Percentiles rank a stretch among this genome's conserved stretches.
Conservation (phyloP, 768 basidiomycete species). For the Trametes punicea region DNA sequence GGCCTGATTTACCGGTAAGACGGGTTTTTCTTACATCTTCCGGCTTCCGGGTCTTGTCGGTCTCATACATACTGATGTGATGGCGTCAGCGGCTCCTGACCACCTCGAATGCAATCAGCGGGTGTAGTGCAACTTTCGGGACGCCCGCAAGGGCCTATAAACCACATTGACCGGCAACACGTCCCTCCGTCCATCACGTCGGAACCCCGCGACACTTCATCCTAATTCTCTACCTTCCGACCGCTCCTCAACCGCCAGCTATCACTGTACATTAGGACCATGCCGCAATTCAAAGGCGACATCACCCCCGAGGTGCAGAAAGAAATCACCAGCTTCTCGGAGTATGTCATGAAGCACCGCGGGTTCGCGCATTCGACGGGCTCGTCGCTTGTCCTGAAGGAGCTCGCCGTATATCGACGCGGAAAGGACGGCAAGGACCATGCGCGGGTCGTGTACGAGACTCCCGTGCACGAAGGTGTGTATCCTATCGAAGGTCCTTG, state of each 20-base stretch:
- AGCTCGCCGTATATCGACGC: conserved; percentile 11
- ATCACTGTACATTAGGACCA: not conserved
- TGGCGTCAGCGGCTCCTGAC: too few relatives aligned
- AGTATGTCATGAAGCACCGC: not conserved
- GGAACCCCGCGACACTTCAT: not conserved
- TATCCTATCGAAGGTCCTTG: not conserved
- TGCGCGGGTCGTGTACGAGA: conserved; percentile 12
- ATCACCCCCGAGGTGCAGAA: not conserved
- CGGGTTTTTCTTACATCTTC: too few relatives aligned
- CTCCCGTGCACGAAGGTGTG: conserved; percentile 10
- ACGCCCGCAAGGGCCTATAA: conserved; percentile 10
- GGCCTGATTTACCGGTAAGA: too few relatives aligned
- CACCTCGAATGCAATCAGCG: too few relatives aligned
- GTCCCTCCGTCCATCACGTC: not conserved
- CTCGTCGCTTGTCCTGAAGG: conserved; percentile 11
- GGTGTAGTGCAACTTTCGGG: not conserved
- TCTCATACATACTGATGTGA: too few relatives aligned
- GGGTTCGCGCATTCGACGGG: conserved; percentile 13
- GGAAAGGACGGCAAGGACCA: conserved; percentile 18
- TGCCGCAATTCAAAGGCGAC: not conserved
- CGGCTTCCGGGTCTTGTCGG: too few relatives aligned
- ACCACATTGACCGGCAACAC: not conserved
- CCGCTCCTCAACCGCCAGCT: not conserved
- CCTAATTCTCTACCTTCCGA: not conserved
- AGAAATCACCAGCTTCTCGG: conserved; percentile 4